Conservation (phyloP, 2,329 filamentous ascomycete species). For the Aspergillus sclerotialis region DNA sequence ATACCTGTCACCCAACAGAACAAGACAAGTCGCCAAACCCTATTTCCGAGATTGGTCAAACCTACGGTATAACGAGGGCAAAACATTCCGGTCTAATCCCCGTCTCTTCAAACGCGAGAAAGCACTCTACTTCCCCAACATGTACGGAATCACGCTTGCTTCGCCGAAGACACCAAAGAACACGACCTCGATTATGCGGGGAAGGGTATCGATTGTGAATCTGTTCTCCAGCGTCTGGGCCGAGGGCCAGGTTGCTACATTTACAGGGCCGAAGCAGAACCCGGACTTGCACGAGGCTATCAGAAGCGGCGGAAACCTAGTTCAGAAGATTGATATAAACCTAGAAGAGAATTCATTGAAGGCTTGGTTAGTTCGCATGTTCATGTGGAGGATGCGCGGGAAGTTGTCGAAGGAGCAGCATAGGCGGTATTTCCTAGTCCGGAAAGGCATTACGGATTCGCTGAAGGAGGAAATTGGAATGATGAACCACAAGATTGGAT, state of each 20-base stretch:
- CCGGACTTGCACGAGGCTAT: conserved; percentile 61
- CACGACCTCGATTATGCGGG: conserved; percentile 68
- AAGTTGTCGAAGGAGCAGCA: conserved; percentile 46
- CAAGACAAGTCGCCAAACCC: conserved; percentile 69
- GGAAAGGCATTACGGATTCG: conserved; percentile 49
- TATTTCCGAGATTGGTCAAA: conserved; percentile 97
- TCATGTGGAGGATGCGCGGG: conserved; percentile 45
- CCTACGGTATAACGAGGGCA: conserved; percentile 74
- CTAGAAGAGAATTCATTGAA: conserved; percentile 72
- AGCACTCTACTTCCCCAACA: conserved; percentile 89
- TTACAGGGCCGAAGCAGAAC: conserved; percentile 60
- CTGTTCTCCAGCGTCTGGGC: conserved; percentile 83
- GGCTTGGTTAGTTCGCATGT: conserved; percentile 49
- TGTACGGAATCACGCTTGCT: conserved; percentile 70
- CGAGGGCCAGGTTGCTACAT: conserved; percentile 68
- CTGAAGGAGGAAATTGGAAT: conserved; percentile 57
- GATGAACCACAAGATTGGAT: conserved; percentile 86
- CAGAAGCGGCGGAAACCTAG: conserved; percentile 43
- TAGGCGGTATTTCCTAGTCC: conserved; percentile 53
- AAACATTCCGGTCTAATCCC: conserved; percentile 81
- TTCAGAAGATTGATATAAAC: conserved; percentile 81
- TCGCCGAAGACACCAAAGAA: conserved; percentile 52
- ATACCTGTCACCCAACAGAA: conserved; percentile 39
- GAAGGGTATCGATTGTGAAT: conserved; percentile 69
- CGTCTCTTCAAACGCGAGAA: conserved; percentile 75